Evolutionary conservation across 805 yeast genomes (phyloP), one percentile per base, ranked within the genome.

Genomic region (Saccharomycopsis javanensis): DNA sequence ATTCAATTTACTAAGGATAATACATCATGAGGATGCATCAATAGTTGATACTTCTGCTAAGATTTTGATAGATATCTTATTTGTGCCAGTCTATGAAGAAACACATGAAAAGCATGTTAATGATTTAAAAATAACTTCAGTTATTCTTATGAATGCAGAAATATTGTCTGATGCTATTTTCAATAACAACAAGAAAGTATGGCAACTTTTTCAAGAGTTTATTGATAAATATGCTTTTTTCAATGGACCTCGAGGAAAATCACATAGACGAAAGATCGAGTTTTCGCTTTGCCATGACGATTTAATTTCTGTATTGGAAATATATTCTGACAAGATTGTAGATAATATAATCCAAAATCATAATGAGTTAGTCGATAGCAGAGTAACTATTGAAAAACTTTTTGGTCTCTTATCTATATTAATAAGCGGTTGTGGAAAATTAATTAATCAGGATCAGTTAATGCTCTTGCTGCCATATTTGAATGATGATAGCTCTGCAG

Each of bases 11-110:
- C 64, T 88, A 6, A 69, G 71, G 59, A 71, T 83, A 57, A 60
- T 81, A 1, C 85, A 85, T 55, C 96, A 88, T 66, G 91, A 85
- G 60, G 96, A 89, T 61, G 82, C 79, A 37, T 58, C 70, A 0
- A 72, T 82, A 1, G 69, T 74, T 7, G 80, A 77, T 1, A 61
- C 71, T 6, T 76, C 83, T 0, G 72, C 68, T 51, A 54, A 57
- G 20, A 62, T 69, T 2, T 60, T 83, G 27, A 45, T 71, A 0
- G 72, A 72, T 1, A 57, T 73, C 18, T 72, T 79, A 73, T 73
- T 79, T 42, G 48, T 58, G 1, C 46, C 60, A 1, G 23, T 66
- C 4, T 48, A 37, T 1, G 57, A 55, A 1, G 60, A 56, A 10
- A 48, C 56, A 1, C 28, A 57, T 20, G 59, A 60, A 13, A 15